A percentile compares a stretch with the other conserved stretches of the same genome.
Conservation (phyloP, 139 green algal genomes). For the Chlamydomonas incerta region DNA sequence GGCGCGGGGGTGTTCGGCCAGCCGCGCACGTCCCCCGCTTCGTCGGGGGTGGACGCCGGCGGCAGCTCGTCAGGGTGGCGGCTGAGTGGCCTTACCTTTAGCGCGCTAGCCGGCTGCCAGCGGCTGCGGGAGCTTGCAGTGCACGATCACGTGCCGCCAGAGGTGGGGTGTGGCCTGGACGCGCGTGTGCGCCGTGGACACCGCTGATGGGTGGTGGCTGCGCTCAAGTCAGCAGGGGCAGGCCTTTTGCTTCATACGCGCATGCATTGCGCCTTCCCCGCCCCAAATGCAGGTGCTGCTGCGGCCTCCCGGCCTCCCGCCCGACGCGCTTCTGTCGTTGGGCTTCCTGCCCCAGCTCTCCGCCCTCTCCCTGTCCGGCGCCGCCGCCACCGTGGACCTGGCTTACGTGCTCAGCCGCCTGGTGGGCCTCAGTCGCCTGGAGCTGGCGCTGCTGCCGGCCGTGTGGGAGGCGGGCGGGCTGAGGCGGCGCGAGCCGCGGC, state of each 20-base stretch:
- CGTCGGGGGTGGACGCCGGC: not conserved
- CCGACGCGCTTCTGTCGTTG: not conserved
- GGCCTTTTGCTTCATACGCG: too few species aligned
- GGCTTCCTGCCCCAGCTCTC: not conserved
- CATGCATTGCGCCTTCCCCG: too few species aligned
- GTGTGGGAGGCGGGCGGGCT: not conserved
- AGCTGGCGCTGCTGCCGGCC: constrained; percentile 1
- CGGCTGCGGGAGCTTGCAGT: not conserved
- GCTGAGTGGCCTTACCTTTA: not conserved
- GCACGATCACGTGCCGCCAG: not conserved
- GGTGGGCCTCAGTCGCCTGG: not conserved
- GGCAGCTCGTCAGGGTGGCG: not conserved
- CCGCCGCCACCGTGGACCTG: not conserved
- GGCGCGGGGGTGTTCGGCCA: not conserved
- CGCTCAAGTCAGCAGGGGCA: too few species aligned
- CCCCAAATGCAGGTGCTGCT: not conserved
- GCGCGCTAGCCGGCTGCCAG: not conserved
- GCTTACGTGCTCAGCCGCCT: not conserved
- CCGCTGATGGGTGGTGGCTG: too few species aligned
- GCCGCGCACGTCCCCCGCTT: too few species aligned
- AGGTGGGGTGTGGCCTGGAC: not conserved
- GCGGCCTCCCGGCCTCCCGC: not conserved
- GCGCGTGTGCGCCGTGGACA: not conserved
- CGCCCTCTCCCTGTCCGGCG: not conserved
- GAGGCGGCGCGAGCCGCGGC: not conserved